phyloP scores from a whole-genome alignment of 495 filamentous ascomycete species.

The Patellaria atrata region DNA sequence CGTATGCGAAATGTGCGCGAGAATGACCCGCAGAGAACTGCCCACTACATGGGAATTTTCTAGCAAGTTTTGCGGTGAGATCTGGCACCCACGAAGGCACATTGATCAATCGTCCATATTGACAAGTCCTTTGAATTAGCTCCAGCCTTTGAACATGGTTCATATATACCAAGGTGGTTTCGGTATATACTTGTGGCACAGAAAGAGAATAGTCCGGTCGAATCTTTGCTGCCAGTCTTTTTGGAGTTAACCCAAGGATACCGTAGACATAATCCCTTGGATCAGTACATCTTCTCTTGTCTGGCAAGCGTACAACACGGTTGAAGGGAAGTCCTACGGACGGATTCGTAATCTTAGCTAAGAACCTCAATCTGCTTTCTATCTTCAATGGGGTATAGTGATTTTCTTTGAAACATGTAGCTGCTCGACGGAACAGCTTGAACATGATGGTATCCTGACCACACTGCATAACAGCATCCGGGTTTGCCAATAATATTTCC shows the following conservation, averaged over 20 bases:
- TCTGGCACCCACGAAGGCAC: conserved; percentile 19
- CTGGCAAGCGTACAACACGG: too few species aligned
- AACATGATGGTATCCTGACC: conserved; percentile 1
- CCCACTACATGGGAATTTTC: too few species aligned
- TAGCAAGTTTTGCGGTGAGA: conserved; percentile 5
- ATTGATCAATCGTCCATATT: too few species aligned
- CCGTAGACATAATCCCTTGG: conserved; percentile 1
- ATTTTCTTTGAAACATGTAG: too few species aligned
- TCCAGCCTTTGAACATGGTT: conserved; percentile 11
- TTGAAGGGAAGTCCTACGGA: too few species aligned
- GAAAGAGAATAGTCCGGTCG: conserved; percentile 12
- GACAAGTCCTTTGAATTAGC: conserved; percentile 6
- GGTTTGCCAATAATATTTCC: not conserved
- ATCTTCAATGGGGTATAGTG: too few species aligned
- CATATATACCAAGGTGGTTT: conserved; percentile 7
- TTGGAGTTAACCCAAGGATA: too few species aligned
- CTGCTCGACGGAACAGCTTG: too few species aligned
- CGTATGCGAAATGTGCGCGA: too few species aligned
- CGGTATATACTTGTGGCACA: conserved; percentile 11
- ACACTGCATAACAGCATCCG: conserved; percentile 1
- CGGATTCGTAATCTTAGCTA: too few species aligned
- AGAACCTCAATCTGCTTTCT: too few species aligned
- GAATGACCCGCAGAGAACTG: too few species aligned
- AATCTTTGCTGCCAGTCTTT: conserved; percentile 1
- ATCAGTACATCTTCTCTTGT: conserved; percentile 1